A percentile compares a stretch with the other conserved stretches of the same genome.
Conservation (phyloP, 257 asterid genomes). For the Penstemon newberryi region DNA sequence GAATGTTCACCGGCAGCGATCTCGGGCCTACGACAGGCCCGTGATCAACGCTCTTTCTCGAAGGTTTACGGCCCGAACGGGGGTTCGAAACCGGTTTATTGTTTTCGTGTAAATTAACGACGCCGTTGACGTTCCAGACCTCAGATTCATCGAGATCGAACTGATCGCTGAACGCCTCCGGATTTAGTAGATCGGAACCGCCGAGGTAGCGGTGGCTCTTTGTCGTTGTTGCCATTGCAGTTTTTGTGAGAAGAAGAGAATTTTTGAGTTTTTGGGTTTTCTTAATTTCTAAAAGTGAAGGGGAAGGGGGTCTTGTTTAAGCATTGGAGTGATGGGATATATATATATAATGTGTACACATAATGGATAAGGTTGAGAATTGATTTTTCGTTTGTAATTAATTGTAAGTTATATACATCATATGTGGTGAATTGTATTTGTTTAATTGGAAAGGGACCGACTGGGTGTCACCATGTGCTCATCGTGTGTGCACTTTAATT, state of each 20-base stretch:
- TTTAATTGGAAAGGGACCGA: background rate
- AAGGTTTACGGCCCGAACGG: constrained; percentile 37
- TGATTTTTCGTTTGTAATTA: background rate
- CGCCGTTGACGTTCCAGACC: constrained; percentile 41
- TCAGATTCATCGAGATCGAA: constrained; percentile 74
- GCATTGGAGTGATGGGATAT: background rate
- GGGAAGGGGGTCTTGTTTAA: background rate
- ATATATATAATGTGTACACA: constrained; percentile 1
- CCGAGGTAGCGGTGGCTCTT: constrained; percentile 45
- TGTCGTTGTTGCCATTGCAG: constrained; percentile 53
- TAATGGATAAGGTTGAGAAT: background rate
- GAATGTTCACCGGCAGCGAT: constrained; percentile 73
- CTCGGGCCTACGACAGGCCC: constrained; percentile 25
- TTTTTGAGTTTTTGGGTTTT: constrained; percentile 8
- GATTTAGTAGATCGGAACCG: constrained; percentile 30
- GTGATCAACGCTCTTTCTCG: constrained; percentile 27
- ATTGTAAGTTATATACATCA: background rate
- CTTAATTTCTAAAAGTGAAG: background rate
- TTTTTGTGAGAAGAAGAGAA: background rate
- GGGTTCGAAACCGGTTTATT: constrained; percentile 31
- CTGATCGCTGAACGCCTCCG: constrained; percentile 33
- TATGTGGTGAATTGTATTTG: background rate
- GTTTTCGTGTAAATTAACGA: constrained; percentile 21
- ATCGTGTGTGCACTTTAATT: too few relatives aligned
- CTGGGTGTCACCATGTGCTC: constrained; percentile 1